Evolutionary conservation across 441 rosid genomes (phyloP), one percentile per base, ranked within the genome.

Genomic region (Pelargonium myrrhifolium): DNA sequence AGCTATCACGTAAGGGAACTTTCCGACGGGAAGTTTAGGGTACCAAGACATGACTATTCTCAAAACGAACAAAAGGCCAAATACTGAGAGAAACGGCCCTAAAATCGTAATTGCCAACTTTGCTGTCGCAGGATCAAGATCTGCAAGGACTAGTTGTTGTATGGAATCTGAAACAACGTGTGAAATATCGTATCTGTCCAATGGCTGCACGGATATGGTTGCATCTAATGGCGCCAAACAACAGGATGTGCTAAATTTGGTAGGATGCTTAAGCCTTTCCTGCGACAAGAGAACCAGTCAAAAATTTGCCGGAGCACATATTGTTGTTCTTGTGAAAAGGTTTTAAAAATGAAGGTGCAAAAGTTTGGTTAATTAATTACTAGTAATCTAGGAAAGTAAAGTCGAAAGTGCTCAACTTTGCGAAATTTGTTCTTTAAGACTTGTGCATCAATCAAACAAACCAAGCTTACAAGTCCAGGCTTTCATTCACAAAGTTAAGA

Each of bases 41-140:
- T 93, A 93, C 96, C 99, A 93, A 11, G 97, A 91, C 99, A 93
- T 93, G 10, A 93, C 78, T 43, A 91, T 88, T 66, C 97, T 88
- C 82, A 83, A 2, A 8, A 93, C 80, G 28, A 93, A 93, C 0
- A 91, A 76, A 82, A 89, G 88, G 1, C 80, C 81, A 74, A 93
- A 90, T 21, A 84, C 89, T 1, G 97, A 87, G 68, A 89, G 85
- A 14, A 84, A 75, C 0, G 97, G 96, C 35, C 98, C 90, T 61
- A 90, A 71, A 53, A 89, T 72, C 21, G 89, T 80, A 20, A 90
- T 83, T 5, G 87, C 89, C 11, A 87, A 65, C 81, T 90, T 93
- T 0, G 93, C 97, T 0, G 90, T 86, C 60, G 82, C 81, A 45
- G 95, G 96, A 71, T 89, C 96, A 65, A 93, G 43, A 71, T 86